phyloP scores from a whole-genome alignment of 2,329 filamentous ascomycete genomes.

The Exophiala oligosperma region DNA sequence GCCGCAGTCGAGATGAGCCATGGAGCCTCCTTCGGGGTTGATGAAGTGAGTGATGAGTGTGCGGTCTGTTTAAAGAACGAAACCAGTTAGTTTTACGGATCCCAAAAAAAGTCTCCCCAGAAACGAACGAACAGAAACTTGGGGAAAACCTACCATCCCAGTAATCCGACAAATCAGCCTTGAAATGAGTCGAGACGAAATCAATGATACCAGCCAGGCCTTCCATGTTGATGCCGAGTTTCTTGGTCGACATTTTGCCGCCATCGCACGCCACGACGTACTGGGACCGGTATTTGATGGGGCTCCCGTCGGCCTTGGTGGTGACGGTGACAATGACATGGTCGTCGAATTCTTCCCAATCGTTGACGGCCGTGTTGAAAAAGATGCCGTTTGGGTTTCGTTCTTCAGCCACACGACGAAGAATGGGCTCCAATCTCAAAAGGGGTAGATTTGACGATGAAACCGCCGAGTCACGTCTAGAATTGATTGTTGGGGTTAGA shows the following conservation, averaged over 20 bases:
- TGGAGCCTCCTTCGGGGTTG: constrained; percentile 18
- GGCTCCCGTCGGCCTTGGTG: constrained; percentile 24
- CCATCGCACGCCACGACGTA: constrained; percentile 38
- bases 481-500: neutral
- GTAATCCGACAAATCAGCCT: constrained; percentile 29
- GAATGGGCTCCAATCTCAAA: constrained; percentile 38
- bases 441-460: constrained; percentile 7
- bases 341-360: constrained; percentile 1
- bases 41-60: constrained; percentile 21
- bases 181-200: constrained; percentile 32
- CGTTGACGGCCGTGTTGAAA: constrained; percentile 3
- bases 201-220: constrained; percentile 35
- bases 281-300: constrained; percentile 23
- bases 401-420: constrained; percentile 32
- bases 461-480: neutral
- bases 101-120: neutral
- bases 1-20: constrained; percentile 17
- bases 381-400: constrained; percentile 31
- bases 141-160: constrained; percentile 20
- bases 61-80: neutral
- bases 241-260: constrained; percentile 24
- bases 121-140: neutral
- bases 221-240: constrained; percentile 32
- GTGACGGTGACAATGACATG: constrained; percentile 7
- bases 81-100: neutral